Base-by-base conservation (phyloP, 2,329 filamentous ascomycete species). In the Botrytis aclada region DNA sequence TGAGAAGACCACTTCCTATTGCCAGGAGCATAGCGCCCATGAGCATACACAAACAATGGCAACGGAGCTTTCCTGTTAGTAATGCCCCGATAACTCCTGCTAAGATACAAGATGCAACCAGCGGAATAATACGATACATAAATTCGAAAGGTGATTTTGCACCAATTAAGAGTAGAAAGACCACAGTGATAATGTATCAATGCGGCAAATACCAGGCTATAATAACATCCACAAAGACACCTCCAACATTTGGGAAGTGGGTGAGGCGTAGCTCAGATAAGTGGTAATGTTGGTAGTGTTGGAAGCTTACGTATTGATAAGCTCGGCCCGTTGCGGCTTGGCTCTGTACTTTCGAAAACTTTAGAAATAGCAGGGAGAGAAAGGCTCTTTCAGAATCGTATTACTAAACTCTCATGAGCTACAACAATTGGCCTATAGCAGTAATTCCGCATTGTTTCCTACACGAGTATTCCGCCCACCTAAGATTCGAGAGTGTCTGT, bases 21-120 rank as follows among this genome's bases (percentile, higher is more conserved):
- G 4, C 1, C 22, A 14, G 25, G n/a, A 51, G 10, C 10, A 51
- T n/a, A 51, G 47, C 47, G 3, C 47, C 25, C 25, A 51, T 10
- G 6, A n/a, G 47, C 10, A 14, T n/a, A 4, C 0, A n/a, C 1
- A 0, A 10, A 51, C 14, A 4, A 51, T 25, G 4, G 6, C 3
- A n/a, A 51, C 47, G 47, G 14, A 51, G 47, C 10, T 51, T 51
- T 5, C 47, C 1, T 14, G 10, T n/a, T n/a, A 51, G 1, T 6
- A 51, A 9, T n/a, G 22, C 1, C 47, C 25, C 47, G 47, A 51
- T 14, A n/a, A 14, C 14, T 51, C 22, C 12, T 14, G 10, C 10
- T 5, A n/a, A n/a, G 22, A n/a, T n/a, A 51, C 25, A 51, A 51
- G 9, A n/a, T n/a, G 22, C 22, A 51, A 51, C 10, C 22, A 51